A percentile compares a stretch with the other conserved stretches of the same genome.
Conservation (phyloP, 2,329 filamentous ascomycete genomes). For the Colletotrichum siamense region DNA sequence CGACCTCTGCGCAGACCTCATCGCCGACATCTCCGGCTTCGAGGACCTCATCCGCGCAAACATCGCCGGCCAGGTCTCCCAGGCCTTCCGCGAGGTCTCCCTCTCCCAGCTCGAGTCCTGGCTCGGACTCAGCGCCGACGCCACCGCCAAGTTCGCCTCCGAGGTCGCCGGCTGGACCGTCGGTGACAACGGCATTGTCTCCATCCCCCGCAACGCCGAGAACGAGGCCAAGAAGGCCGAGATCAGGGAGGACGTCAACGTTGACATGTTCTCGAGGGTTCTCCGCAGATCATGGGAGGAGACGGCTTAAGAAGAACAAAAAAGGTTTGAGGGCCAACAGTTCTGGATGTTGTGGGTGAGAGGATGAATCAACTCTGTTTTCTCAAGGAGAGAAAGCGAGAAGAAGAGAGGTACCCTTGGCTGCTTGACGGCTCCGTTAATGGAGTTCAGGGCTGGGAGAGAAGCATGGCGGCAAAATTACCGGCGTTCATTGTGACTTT, state of each 20-base stretch:
- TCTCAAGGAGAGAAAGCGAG: neutral
- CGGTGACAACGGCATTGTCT: constrained; percentile 68
- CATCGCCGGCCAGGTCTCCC: constrained; percentile 86
- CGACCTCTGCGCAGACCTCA: constrained; percentile 93
- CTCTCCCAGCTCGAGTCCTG: constrained; percentile 74
- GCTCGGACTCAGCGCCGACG: constrained; percentile 74
- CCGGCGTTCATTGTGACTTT: constrained; percentile 25
- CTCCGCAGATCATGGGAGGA: constrained; percentile 88
- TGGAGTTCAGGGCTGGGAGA: constrained; percentile 20
- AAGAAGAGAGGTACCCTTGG: neutral
- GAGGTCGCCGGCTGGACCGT: constrained; percentile 90
- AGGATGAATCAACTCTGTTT: neutral
- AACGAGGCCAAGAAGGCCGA: constrained; percentile 97
- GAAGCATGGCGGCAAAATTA: constrained; percentile 26
- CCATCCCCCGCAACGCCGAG: constrained; percentile 90
- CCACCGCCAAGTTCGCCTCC: constrained; percentile 77
- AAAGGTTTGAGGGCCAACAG: neutral
- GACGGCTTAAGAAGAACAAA: constrained; percentile 55
- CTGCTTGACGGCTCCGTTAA: constrained; percentile 16
- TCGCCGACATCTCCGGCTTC: constrained; percentile 92
- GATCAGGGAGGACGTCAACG: constrained; percentile 92
- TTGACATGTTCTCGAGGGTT: constrained; percentile 83
- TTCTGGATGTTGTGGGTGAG: neutral
- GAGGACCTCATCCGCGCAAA: constrained; percentile 91
- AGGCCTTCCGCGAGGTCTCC: constrained; percentile 77